Evolutionary conservation across 1,284 basidiomycete genomes (phyloP).

Genomic region (Pseudozyma flocculosa): DNA sequence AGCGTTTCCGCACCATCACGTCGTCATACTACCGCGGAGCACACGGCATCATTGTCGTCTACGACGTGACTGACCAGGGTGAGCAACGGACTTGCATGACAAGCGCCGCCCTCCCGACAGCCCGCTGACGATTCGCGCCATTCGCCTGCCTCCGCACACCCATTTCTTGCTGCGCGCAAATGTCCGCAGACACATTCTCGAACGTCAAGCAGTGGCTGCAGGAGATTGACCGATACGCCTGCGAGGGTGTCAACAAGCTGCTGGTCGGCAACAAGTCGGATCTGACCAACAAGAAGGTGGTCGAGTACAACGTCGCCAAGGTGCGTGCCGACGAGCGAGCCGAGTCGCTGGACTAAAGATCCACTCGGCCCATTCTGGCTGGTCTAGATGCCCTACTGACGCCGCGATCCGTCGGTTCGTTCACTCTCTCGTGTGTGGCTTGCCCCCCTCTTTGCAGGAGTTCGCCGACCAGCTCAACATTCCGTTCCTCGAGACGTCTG

Average conservation of each 20-base stretch:
- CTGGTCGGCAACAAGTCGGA: conserved; percentile 98
- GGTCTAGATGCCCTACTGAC: too few relatives aligned
- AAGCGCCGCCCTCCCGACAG: too few relatives aligned
- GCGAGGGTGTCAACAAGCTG: conserved; percentile 97
- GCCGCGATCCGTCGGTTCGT: too few relatives aligned
- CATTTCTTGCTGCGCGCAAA: too few relatives aligned
- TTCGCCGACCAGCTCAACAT: conserved; percentile 58
- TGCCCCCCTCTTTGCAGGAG: too few relatives aligned
- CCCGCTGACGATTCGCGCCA: neutral
- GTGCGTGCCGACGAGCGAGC: conserved; percentile 59
- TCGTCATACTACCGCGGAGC: conserved; percentile 90
- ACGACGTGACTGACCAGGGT: conserved; percentile 86
- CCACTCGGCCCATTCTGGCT: too few relatives aligned
- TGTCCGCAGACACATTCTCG: conserved; percentile 80
- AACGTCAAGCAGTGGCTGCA: conserved; percentile 99
- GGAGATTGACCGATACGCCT: conserved; percentile 98
- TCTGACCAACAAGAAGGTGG: conserved; percentile 96
- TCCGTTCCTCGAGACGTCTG: conserved; percentile 61
- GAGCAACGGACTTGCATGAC: neutral
- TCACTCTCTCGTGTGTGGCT: too few relatives aligned
- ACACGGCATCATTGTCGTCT: conserved; percentile 94
- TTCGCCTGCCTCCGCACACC: too few relatives aligned
- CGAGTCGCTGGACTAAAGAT: conserved; percentile 58
- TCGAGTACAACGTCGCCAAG: conserved; percentile 96
- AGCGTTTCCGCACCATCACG: conserved; percentile 75